Evolutionary conservation across 257 asterid species (phyloP), one percentile per base, ranked within the genome.

Genomic region (Solanum pennellii): DNA sequence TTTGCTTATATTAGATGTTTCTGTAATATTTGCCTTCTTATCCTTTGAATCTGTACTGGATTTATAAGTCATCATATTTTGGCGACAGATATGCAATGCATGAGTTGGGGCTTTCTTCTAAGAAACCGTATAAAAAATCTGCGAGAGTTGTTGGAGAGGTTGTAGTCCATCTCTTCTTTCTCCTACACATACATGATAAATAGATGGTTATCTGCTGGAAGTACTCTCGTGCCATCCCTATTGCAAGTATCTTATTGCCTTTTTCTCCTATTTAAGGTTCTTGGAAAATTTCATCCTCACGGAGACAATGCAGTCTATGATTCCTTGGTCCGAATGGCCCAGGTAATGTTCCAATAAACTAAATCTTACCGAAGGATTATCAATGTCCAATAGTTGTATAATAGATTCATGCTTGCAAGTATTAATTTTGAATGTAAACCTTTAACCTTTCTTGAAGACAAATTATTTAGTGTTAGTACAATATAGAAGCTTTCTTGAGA

Each of bases 121-220:
- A 89, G 96, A 96, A 91, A 87, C 99, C 99, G 29, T 42, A 94
- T 94, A 97, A 94, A 94, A 97, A 96, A 90, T 95, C 99, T 92
- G 99, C 99, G 37, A 93, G 99, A 93, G 99, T 97, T 87, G 99
- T 97, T 86, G 98, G 99, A 52, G 99, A 97, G 99, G 99, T 95
- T 90, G 93, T 88, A 84, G 86, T 87, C 83, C 79, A 83, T 89
- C 87, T 75, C 10, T 49, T 60, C 49, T 89, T 82, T 31, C 39
- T 29, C 29, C 31, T 82, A 49, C 13, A 3, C 18, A 49, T 9
- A 27, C 85, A 11, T 29, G 69, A 82, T 49, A 49, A 49, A 80
- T 23, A 12, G 16, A 15, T 45, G 84, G 41, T 80, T 82, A 82
- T 82, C 44, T 49, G 68, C 44, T 49, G 85, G 42, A 18, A 82